Base-by-base conservation (phyloP, 371 early-diverging fungal genomes). In the Syncephalis plumigaleata region DNA sequence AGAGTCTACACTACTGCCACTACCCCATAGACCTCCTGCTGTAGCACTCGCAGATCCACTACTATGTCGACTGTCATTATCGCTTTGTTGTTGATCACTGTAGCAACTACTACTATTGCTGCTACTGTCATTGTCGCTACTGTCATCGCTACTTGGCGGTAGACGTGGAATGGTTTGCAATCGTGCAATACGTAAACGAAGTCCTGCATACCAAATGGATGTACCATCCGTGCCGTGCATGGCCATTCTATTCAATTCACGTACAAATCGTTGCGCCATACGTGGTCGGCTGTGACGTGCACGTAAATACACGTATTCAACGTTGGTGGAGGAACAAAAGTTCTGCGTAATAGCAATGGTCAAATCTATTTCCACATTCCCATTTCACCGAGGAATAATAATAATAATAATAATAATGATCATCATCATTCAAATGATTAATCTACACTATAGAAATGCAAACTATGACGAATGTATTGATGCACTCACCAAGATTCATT, bases 291-390 rank as follows among this genome's bases (percentile, higher is more conserved):
- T 60, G 49, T 69, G 64, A 3, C 87, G 68, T 2, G 85, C 79
- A 36, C 61, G 52, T 4, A 84, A 64, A 66, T 75, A 84, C 1
- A 85, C 83, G 18, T 59, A 56, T 47, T 87, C 87, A n/a, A 79
- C 63, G 50, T 77, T 78, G 15, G 79, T 74, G 0, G 65, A 63
- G 0, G 81, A 78, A 49, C 81, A 81, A 51, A 80, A 83, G 61
- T 87, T 84, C 53, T 87, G 87, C 9, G 87, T 87, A 17, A 84
- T 71, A 9, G 84, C 85, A 36, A 81, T 69, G 9, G 85, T 78
- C 49, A 79, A 77, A 55, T 84, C 79, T 77, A 57, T 23, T 36
- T n/a, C n/a, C n/a, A n/a, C n/a, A n/a, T n/a, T n/a, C n/a, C n/a
- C n/a, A n/a, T n/a, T n/a, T n/a, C n/a, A n/a, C n/a, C n/a, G n/a